phyloP scores from a whole-genome alignment of 192 early-diverging fungal genomes.

The Lobosporangium transversale region DNA sequence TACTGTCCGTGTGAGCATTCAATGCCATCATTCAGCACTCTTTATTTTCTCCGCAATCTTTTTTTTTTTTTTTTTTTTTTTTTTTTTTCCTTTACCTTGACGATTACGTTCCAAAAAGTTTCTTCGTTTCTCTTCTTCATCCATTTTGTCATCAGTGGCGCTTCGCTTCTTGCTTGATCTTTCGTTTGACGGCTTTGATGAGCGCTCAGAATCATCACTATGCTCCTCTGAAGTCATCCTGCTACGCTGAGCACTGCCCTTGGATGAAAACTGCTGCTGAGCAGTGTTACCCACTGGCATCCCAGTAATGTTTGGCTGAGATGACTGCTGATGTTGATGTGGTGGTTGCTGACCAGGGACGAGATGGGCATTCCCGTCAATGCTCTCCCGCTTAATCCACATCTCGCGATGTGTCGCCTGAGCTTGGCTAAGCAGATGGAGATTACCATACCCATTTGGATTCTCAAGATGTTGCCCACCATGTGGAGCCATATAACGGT shows the following conservation, averaged over 20 bases:
- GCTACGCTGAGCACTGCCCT: constrained; percentile 6
- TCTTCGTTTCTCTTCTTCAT: constrained; percentile 76
- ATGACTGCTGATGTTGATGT: constrained; percentile 15
- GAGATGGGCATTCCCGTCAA: constrained; percentile 19
- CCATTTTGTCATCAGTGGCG: constrained; percentile 52
- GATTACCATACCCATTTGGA: constrained; percentile 22
- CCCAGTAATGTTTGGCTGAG: constrained; percentile 2
- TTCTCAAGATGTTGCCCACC: constrained; percentile 19
- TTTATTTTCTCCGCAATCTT: no score
- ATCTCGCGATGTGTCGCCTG: constrained; percentile 43
- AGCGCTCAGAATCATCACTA: constrained; percentile 28
- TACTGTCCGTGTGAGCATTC: no score
- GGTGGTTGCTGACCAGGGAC: constrained; percentile 10
- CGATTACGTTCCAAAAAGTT: constrained; percentile 92
- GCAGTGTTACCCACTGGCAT: constrained; percentile 19
- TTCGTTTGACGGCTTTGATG: constrained; percentile 28
- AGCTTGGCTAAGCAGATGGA: constrained; percentile 36
- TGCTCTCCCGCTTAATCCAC: constrained; percentile 46
- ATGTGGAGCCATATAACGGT: constrained; percentile 32
- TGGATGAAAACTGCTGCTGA: neutral
- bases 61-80: no score
- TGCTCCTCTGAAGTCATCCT: constrained; percentile 41
- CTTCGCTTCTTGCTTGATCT: constrained; percentile 34
- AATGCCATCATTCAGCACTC: no score
- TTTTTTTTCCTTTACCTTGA: constrained; percentile 62